Conservation (phyloP, 208 protist species). For the Blechomonas ayalai region DNA sequence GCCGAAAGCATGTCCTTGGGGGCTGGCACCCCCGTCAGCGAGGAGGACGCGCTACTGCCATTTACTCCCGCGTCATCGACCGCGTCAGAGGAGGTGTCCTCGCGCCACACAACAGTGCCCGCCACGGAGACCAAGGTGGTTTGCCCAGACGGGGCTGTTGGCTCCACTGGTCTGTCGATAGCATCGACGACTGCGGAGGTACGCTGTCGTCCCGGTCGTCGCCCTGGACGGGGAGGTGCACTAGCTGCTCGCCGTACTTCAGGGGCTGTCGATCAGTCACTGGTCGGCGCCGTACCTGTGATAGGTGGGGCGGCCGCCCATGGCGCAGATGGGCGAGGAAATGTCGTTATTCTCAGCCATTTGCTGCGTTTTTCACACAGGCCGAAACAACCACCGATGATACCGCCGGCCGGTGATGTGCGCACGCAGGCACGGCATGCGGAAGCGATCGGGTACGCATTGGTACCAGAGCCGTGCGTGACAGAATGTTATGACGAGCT, state of each 20-base stretch:
- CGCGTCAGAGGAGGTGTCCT: no score
- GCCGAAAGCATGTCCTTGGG: neutral
- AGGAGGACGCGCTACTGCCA: neutral
- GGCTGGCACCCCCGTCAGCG: neutral
- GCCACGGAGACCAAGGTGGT: no score
- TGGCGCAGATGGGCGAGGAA: conserved; percentile 17
- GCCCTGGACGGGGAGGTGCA: conserved; percentile 2
- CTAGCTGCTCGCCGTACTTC: neutral
- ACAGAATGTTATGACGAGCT: conserved; percentile 84
- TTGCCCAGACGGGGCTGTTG: no score
- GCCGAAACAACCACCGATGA: conserved; percentile 18
- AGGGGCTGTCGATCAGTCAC: neutral
- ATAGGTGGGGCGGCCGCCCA: conserved; percentile 1
- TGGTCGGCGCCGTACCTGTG: conserved; percentile 5
- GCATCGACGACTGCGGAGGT: no score
- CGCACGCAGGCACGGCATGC: conserved; percentile 16
- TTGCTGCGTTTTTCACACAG: conserved; percentile 78
- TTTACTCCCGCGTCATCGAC: no score
- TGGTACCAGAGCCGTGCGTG: conserved; percentile 64
- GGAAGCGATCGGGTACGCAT: conserved; percentile 64
- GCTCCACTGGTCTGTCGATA: no score
- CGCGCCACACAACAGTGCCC: no score
- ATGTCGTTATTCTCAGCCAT: conserved; percentile 61
- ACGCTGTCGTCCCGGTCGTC: conserved; percentile 2
- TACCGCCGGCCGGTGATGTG: conserved; percentile 42